Evolutionary conservation across 2,329 filamentous ascomycete species (phyloP).

Genomic region (Fusarium sp.): DNA sequence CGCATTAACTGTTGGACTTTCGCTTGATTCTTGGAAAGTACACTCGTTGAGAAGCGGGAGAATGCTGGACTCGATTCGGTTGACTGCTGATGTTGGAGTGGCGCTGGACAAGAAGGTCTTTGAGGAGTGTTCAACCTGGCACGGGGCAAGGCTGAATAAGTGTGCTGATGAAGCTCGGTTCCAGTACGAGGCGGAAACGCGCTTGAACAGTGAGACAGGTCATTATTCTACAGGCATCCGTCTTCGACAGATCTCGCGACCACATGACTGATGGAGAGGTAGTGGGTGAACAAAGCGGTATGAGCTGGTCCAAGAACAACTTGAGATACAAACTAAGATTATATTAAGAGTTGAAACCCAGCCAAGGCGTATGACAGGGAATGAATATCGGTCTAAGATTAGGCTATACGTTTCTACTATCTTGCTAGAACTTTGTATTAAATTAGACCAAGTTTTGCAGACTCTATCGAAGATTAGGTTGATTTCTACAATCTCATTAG

Average conservation of each 20-base stretch:
- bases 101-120: constrained; percentile 29
- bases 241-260: constrained; percentile 20
- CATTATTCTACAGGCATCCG: constrained; percentile 14
- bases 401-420: too few species aligned
- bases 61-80: constrained; percentile 23
- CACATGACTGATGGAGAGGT: not conserved
- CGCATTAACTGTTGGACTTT: constrained; percentile 9
- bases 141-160: constrained; percentile 16
- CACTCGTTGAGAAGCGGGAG: constrained; percentile 29
- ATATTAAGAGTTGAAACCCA: too few species aligned
- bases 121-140: constrained; percentile 30
- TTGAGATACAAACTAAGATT: too few species aligned
- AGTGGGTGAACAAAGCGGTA: not conserved
- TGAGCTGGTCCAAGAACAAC: not conserved
- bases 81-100: constrained; percentile 35
- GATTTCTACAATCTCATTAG: too few species aligned
- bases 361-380: too few species aligned
- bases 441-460: too few species aligned
- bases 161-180: constrained; percentile 22
- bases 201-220: constrained; percentile 10
- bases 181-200: constrained; percentile 12
- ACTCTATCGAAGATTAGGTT: too few species aligned
- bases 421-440: too few species aligned
- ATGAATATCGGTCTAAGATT: too few species aligned
- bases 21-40: constrained; percentile 30